Conservation (phyloP, 495 filamentous ascomycete genomes). For the Neurospora sp. region DNA sequence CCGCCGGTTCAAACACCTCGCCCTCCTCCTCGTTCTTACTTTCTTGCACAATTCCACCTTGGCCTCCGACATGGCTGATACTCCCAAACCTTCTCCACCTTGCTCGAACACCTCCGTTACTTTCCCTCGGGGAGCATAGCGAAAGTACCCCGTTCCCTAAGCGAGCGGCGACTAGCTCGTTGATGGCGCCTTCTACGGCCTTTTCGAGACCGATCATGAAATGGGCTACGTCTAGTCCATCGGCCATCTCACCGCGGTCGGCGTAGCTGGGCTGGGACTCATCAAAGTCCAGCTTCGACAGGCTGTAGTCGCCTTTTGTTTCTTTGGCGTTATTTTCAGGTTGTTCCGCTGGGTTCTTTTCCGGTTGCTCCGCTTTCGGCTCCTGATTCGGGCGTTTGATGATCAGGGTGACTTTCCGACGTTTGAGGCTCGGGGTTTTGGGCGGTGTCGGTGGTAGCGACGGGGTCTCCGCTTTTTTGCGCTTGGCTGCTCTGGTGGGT, state of each 20-base stretch:
- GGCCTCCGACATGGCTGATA: background rate
- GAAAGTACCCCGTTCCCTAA: rapidly evolving
- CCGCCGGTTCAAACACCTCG: background rate
- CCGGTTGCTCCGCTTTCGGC: background rate
- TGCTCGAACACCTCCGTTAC: background rate
- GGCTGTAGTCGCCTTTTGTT: slow-evolving; percentile 11
- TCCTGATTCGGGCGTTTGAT: background rate
- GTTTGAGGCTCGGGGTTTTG: background rate
- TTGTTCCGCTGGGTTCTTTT: background rate
- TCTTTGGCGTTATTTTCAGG: background rate
- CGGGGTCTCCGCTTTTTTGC: slow-evolving; percentile 4
- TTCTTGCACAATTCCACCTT: background rate
- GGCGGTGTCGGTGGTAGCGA: background rate
- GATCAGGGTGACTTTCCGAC: background rate
- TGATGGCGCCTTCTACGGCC: background rate
- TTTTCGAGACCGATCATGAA: slow-evolving; percentile 9
- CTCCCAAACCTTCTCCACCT: background rate
- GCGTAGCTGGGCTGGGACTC: background rate
- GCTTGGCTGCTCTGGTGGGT: slow-evolving; percentile 16
- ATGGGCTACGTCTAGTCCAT: slow-evolving; percentile 5
- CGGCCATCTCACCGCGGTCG: background rate
- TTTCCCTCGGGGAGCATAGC: background rate
- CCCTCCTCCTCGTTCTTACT: background rate
- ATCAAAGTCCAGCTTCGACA: slow-evolving; percentile 4
- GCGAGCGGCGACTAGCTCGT: background rate